Conservation (phyloP, 2,329 filamentous ascomycete species). For the Ramichloridium luteum region DNA sequence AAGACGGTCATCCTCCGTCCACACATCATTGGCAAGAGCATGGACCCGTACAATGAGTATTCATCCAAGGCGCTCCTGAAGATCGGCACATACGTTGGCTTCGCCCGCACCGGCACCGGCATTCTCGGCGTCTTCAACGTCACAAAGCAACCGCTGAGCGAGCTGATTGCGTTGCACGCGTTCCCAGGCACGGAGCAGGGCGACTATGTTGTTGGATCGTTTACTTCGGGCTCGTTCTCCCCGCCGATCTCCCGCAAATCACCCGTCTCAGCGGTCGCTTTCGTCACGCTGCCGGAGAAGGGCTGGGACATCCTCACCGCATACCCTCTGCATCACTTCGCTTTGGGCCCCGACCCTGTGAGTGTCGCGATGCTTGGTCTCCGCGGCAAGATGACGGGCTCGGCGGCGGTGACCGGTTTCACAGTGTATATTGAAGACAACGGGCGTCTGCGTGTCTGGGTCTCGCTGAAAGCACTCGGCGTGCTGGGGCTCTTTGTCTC, state of each 20-base stretch:
- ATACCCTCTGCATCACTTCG: slow-evolving; percentile 42
- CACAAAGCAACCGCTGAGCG: slow-evolving; percentile 47
- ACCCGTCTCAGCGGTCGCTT: slow-evolving; percentile 36
- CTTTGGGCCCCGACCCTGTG: slow-evolving; percentile 28
- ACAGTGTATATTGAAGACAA: slow-evolving; percentile 47
- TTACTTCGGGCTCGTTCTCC: slow-evolving; percentile 51
- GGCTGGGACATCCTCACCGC: slow-evolving; percentile 69
- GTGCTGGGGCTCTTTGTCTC: slow-evolving; percentile 69
- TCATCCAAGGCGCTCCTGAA: slow-evolving; percentile 63
- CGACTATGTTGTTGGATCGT: slow-evolving; percentile 61
- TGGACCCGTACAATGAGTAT: slow-evolving; percentile 64
- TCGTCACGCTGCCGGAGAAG: slow-evolving; percentile 44
- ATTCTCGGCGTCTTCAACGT: slow-evolving; percentile 83
- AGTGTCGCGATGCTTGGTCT: slow-evolving; percentile 62
- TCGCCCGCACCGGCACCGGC: slow-evolving; percentile 54
- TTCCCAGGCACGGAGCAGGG: slow-evolving; percentile 59
- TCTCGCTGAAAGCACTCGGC: slow-evolving; percentile 69
- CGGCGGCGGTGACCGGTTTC: slow-evolving; percentile 59
- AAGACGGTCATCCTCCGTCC: slow-evolving; percentile 74
- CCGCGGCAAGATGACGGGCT: slow-evolving; percentile 78
- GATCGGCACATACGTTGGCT: slow-evolving; percentile 65
- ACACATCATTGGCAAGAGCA: slow-evolving; percentile 57
- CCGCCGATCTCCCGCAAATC: slow-evolving; percentile 31
- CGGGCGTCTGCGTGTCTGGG: slow-evolving; percentile 51
- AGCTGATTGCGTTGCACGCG: slow-evolving; percentile 55